Base-by-base conservation (phyloP, 2,329 filamentous ascomycete genomes). In the Zymoseptoria ardabiliae region DNA sequence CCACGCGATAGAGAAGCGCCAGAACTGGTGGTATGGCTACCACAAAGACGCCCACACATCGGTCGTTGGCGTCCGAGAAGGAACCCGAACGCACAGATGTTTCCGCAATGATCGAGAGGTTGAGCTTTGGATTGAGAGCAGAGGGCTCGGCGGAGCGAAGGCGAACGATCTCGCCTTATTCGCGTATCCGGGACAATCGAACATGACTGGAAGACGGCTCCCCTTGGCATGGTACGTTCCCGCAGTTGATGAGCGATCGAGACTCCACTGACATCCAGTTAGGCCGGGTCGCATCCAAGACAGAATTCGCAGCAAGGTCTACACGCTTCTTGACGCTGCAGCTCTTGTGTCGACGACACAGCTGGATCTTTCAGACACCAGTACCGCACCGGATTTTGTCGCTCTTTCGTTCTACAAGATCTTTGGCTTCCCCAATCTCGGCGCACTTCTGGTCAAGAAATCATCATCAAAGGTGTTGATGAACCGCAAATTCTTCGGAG, bases 361-460 rank as follows among this genome's bases (percentile, higher is more conserved):
- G 0, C 77, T 97, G 9, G 84, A 95, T 13, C 77, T 97, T 1
- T 80, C 84, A 56, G 76, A 88, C 65, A 68, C 80, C 0, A 75
- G 78, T 0, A 88, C 92, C 1, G 92, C 97, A 0, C 89, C 93
- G 0, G 92, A 97, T 71, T 97, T 97, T 65, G 86, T 85, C 0
- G 88, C 90, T 0, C 70, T 97, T 49, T 96, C 91, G 72, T 86
- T 97, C 64, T 96, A 96, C 78, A 97, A 97, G 72, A 92, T 96
- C 17, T 97, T 97, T 72, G 93, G 93, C 1, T 96, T 96, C 64
- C 93, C 93, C 0, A 90, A 96, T 69, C 78, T 97, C 2, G 93
- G 92, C 1, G 91, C 86, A 1, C 76, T 97, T 59, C 84, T 97
- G 28, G 85, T 97, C 17, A 85, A 88, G 48, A 90, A 89, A 65